Conservation (phyloP, 169 alveolate genomes). For the Cryptosporidium parvum region DNA sequence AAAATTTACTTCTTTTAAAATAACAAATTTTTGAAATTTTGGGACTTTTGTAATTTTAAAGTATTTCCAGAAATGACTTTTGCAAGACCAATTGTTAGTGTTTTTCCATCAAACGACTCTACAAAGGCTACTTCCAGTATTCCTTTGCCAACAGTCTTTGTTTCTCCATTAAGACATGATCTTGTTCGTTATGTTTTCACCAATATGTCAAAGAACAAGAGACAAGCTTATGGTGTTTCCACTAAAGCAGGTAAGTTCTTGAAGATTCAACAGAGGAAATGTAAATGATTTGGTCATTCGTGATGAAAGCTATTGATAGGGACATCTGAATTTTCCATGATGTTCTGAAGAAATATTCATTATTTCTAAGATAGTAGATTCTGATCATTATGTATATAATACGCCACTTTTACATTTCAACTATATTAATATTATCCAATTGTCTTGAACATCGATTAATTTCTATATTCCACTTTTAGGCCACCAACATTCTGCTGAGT, state of each 20-base stretch:
- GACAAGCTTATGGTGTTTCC: slow-evolving; percentile 97
- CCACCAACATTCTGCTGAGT: slow-evolving; percentile 97
- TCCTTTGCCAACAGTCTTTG: slow-evolving; percentile 94
- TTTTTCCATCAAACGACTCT: slow-evolving; percentile 83
- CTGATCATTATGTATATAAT: slow-evolving; percentile 8
- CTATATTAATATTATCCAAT: neutral
- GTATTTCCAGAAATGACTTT: slow-evolving; percentile 39
- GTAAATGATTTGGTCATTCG: slow-evolving; percentile 3
- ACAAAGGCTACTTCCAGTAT: slow-evolving; percentile 82
- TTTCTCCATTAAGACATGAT: slow-evolving; percentile 97
- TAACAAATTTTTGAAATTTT: neutral
- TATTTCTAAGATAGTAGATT: slow-evolving; percentile 75
- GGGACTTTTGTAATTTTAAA: neutral
- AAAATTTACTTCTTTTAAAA: neutral
- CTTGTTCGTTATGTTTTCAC: slow-evolving; percentile 95
- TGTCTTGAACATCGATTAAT: neutral
- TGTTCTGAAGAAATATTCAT: slow-evolving; percentile 24
- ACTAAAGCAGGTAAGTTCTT: slow-evolving; percentile 85
- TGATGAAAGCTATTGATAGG: slow-evolving; percentile 72
- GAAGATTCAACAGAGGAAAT: neutral
- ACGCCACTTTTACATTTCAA: neutral
- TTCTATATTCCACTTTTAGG: slow-evolving; percentile 81
- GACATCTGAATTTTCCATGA: slow-evolving; percentile 51
- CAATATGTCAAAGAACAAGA: slow-evolving; percentile 93
- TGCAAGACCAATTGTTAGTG: slow-evolving; percentile 90